Evolutionary conservation across 78 protist species (phyloP), one percentile per base, ranked within the genome.

Genomic region (Dictyostelium intermedium): DNA sequence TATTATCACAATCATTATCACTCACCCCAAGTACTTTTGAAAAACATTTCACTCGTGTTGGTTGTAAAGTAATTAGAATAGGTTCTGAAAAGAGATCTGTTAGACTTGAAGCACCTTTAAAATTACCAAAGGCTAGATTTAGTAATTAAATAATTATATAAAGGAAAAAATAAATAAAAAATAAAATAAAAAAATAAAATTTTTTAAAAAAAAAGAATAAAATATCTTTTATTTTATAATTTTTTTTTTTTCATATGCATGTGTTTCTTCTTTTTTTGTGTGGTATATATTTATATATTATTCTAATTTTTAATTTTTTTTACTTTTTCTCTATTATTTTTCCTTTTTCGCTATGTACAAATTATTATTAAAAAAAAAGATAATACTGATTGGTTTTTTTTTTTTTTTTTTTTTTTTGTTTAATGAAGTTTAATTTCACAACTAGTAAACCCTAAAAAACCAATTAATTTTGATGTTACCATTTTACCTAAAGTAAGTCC

Each of bases 11-110:
- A 82, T 41, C 70, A 34, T 20, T 82, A 18, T 50, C 86, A 30
- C 27, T 82, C 20, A 82, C 86, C 20, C 2, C 39, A 56, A 35
- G 30, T 45, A 2, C 86, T 10, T 34, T 56, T 27, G 86, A 82
- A 82, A 82, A 82, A 43, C 70, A 82, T 82, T 82, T 56, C 39
- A 34, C 60, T 9, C 39, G 86, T 35, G 74, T 82, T 56, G 86
- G 86, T 56, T 82, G 86, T 35, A 76, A 76, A 39, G 18, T 30
- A 3, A 7, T 25, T 41, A 79, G 66, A 79, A 45, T 25, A 3
- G 25, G n/a, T 27, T 5, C 41, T 25, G 84, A 79, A n/a, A 34
- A 47, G 74, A 82, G 86, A 82, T 35, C 32, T 7, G 50, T 34
- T 20, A 82, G 74, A 56, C 39, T 82, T 32, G 34, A 50, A 50